Conservation (phyloP, 495 filamentous ascomycete species). For the Platismatia glauca region DNA sequence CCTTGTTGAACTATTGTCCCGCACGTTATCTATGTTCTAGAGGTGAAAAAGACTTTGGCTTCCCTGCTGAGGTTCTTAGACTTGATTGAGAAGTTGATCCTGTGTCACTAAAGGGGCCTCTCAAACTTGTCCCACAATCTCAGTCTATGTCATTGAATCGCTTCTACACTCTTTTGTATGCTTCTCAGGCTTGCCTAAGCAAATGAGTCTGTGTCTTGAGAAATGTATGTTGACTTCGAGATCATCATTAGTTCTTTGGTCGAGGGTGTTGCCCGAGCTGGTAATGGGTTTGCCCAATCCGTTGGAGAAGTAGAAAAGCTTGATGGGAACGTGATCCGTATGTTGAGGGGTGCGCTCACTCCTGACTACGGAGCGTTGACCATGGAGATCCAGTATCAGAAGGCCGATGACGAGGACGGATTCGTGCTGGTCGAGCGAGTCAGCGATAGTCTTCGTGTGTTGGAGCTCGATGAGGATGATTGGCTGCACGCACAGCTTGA, state of each 20-base stretch:
- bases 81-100: too few relatives aligned
- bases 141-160: too few relatives aligned
- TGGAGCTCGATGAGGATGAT: background rate
- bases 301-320: slow-evolving; percentile 50
- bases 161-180: too few relatives aligned
- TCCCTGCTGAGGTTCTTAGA: too few relatives aligned
- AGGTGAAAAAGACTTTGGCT: too few relatives aligned
- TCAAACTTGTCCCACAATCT: too few relatives aligned
- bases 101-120: too few relatives aligned
- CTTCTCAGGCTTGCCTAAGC: too few relatives aligned
- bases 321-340: slow-evolving; percentile 56
- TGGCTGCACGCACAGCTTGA: background rate
- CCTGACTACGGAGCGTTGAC: slow-evolving; percentile 52
- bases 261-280: slow-evolving; percentile 57
- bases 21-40: too few relatives aligned
- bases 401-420: slow-evolving; percentile 36
- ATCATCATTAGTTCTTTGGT: slow-evolving; percentile 43
- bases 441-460: slow-evolving; percentile 31
- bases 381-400: slow-evolving; percentile 50
- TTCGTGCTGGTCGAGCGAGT: slow-evolving; percentile 51
- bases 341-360: slow-evolving; percentile 59
- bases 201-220: too few relatives aligned
- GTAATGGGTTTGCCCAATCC: slow-evolving; percentile 57
- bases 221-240: too few relatives aligned
- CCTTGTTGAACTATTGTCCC: background rate